Evolutionary conservation across 208 protist species (phyloP).

Genomic region (Trypanosoma avium): DNA sequence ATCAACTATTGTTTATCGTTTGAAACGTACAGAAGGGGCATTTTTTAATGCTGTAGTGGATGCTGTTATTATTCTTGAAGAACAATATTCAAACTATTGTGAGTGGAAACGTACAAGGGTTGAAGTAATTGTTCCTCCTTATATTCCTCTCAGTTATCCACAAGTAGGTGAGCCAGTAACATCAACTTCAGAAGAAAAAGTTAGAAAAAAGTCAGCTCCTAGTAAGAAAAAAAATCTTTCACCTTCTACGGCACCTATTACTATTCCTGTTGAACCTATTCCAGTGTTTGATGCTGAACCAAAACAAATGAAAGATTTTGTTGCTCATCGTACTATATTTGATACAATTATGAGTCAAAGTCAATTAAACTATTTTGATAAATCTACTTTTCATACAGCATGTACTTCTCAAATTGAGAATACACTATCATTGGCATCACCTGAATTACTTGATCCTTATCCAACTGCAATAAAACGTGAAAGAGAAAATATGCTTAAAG

Average conservation of each 20-base stretch:
- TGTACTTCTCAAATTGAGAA: constrained; percentile 24
- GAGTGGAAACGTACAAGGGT: constrained; percentile 18
- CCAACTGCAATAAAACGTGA: constrained; percentile 17
- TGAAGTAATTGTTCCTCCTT: constrained; percentile 14
- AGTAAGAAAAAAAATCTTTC: constrained; percentile 5
- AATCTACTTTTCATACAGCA: constrained; percentile 14
- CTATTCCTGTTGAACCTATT: background rate
- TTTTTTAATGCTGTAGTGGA: constrained; percentile 21
- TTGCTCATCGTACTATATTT: constrained; percentile 29
- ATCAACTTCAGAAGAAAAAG: constrained; percentile 9
- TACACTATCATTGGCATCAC: constrained; percentile 12
- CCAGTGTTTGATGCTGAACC: constrained; percentile 24
- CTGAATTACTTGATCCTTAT: constrained; percentile 16
- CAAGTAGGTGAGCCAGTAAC: background rate
- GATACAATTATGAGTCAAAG: constrained; percentile 11
- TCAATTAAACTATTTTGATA: constrained; percentile 10
- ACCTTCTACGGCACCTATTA: background rate
- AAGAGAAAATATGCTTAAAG: constrained; percentile 25
- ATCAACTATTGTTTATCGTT: background rate
- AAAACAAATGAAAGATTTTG: constrained; percentile 30
- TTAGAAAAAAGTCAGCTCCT: background rate
- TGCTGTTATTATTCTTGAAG: constrained; percentile 16
- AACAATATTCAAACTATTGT: constrained; percentile 17
- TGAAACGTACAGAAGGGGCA: constrained; percentile 19
- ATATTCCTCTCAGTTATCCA: constrained; percentile 22